Evolutionary conservation across 2,329 filamentous ascomycete genomes (phyloP).

Genomic region (Trichophyton simii): DNA sequence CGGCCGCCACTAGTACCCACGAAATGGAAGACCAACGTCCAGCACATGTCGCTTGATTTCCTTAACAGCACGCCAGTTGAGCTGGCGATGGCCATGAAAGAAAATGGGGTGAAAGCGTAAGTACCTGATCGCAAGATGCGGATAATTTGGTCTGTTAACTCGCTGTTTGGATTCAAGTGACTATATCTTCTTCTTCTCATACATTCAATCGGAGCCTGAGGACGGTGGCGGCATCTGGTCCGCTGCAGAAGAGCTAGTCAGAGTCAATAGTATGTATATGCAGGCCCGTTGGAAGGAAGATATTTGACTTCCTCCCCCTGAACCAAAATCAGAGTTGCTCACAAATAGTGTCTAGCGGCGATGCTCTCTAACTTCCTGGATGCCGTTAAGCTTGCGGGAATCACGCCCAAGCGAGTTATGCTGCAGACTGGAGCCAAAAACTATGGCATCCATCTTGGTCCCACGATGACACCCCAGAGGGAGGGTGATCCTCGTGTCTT

Average conservation of each 20-base stretch:
- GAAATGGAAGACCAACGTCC: constrained; percentile 27
- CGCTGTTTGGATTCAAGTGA: constrained; percentile 18
- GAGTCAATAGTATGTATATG: constrained; percentile 29
- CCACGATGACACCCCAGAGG: constrained; percentile 16
- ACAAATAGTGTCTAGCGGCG: constrained; percentile 7
- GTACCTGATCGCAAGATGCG: not conserved
- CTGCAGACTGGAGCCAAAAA: constrained; percentile 29
- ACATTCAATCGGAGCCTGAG: constrained; percentile 40
- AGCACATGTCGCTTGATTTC: constrained; percentile 32
- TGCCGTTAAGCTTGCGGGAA: constrained; percentile 30
- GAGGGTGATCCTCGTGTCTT: constrained; percentile 17
- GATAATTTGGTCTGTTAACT: not conserved
- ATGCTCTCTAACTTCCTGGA: constrained; percentile 39
- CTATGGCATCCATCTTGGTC: constrained; percentile 18
- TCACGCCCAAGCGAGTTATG: constrained; percentile 37
- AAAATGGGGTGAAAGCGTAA: constrained; percentile 18
- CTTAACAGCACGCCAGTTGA: constrained; percentile 19
- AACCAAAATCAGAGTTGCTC: not conserved
- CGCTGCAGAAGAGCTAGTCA: constrained; percentile 39
- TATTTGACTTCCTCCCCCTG: not conserved
- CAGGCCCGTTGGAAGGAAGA: not conserved
- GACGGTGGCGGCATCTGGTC: constrained; percentile 36
- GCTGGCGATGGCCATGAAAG: constrained; percentile 18
- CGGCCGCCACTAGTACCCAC: constrained; percentile 33
- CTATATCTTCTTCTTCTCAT: constrained; percentile 44